These are phyloP conservation scores for Roridomyces roridus DNA, from an alignment of 768 basidiomycete species.

Conservation along the genomic window DNA sequence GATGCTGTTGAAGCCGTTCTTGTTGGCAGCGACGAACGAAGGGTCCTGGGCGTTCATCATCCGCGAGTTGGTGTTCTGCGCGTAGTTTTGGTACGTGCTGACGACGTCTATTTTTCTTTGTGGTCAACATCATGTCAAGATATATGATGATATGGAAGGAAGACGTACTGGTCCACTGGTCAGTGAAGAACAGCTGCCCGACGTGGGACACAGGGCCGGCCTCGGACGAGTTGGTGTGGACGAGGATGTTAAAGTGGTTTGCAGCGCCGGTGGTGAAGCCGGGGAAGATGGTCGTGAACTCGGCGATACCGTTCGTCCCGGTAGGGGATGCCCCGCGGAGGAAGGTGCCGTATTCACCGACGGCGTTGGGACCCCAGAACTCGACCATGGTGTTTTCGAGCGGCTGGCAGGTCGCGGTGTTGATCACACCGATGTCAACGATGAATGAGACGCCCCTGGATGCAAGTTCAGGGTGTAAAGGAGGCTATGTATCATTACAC, in stretches of 20 bases:
- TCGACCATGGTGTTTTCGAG: conserved; percentile 45
- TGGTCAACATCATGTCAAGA: neutral
- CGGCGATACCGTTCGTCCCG: conserved; percentile 42
- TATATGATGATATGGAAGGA: neutral
- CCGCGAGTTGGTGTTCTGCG: conserved; percentile 34
- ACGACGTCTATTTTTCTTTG: conserved; percentile 26
- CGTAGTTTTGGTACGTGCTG: conserved; percentile 35
- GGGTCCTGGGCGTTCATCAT: conserved; percentile 38
- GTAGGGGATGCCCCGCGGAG: conserved; percentile 42
- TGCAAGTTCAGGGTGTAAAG: neutral
- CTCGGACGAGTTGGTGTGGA: conserved; percentile 35
- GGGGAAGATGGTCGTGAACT: conserved; percentile 44
- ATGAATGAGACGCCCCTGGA: conserved; percentile 41
- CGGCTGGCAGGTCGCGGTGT: conserved; percentile 47
- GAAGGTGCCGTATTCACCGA: conserved; percentile 41
- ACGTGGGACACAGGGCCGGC: conserved; percentile 36
- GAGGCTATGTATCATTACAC: neutral
- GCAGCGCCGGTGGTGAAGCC: conserved; percentile 42
- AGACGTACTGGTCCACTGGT: conserved; percentile 34
- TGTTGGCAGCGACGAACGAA: conserved; percentile 30
- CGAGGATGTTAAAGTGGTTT: conserved; percentile 43
- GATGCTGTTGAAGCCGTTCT: conserved; percentile 34
- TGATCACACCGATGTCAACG: conserved; percentile 45
- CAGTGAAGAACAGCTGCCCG: conserved; percentile 48
- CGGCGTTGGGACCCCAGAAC: conserved; percentile 43